Evolutionary conservation across 2,329 filamentous ascomycete genomes (phyloP).

Genomic region (Aplosporella prunicola): DNA sequence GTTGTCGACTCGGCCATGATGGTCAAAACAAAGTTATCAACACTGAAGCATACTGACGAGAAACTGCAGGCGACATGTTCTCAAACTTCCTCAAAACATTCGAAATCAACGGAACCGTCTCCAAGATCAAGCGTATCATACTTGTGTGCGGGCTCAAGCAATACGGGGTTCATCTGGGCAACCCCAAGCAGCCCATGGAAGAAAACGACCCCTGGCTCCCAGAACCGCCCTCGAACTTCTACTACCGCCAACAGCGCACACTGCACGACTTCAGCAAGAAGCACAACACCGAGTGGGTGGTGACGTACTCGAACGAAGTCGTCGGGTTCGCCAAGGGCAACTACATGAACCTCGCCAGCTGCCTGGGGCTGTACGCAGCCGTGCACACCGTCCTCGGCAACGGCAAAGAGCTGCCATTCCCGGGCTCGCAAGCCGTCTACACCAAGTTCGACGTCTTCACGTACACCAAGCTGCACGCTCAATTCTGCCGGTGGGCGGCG

Average conservation of each 20-base stretch:
- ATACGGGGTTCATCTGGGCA: constrained; percentile 45
- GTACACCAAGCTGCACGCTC: constrained; percentile 17
- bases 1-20: neutral
- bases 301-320: constrained; percentile 38
- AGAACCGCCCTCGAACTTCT: constrained; percentile 38
- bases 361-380: constrained; percentile 22
- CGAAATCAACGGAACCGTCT: constrained; percentile 31
- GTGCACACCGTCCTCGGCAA: constrained; percentile 21
- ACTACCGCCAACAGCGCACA: constrained; percentile 42
- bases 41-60: too few relatives aligned
- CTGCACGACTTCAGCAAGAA: constrained; percentile 25
- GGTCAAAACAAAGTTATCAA: neutral
- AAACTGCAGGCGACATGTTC: constrained; percentile 35
- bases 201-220: constrained; percentile 40
- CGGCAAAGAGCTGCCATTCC: constrained; percentile 18
- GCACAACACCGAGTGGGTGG: constrained; percentile 31
- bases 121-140: constrained; percentile 39
- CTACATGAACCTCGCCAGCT: constrained; percentile 27
- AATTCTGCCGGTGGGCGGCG: constrained; percentile 26
- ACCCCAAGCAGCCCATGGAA: constrained; percentile 38
- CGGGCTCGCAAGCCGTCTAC: constrained; percentile 22
- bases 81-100: constrained; percentile 41
- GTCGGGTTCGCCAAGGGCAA: constrained; percentile 34
- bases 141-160: constrained; percentile 44
- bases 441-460: constrained; percentile 24